Conservation (phyloP, 768 basidiomycete genomes). For the Tulasnella sp. region DNA sequence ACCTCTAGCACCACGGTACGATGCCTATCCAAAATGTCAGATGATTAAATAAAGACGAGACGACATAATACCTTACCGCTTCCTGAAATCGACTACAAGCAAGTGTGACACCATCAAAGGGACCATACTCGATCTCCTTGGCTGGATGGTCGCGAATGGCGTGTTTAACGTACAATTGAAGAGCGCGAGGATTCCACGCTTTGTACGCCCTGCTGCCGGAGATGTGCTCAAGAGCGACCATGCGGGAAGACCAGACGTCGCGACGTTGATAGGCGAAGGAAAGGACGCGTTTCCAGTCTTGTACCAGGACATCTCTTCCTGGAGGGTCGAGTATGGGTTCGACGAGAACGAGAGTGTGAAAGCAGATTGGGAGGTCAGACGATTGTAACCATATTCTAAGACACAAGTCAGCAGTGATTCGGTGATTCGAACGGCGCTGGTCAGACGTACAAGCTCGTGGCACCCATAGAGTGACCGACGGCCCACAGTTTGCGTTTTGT, state of each 20-base stretch:
- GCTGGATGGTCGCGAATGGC: slow-evolving; percentile 13
- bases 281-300: too few relatives aligned
- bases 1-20: background rate
- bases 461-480: slow-evolving; percentile 15
- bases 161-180: slow-evolving; percentile 9
- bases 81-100: slow-evolving; percentile 7
- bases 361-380: background rate
- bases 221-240: slow-evolving; percentile 1
- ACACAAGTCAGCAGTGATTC: too few relatives aligned
- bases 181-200: background rate
- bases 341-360: slow-evolving; percentile 5
- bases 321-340: slow-evolving; percentile 14
- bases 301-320: background rate
- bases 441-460: too few relatives aligned
- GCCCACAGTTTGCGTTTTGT: slow-evolving; percentile 10
- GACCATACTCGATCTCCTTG: background rate
- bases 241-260: slow-evolving; percentile 12
- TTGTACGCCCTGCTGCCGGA: slow-evolving; percentile 1
- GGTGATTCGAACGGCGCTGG: too few relatives aligned
- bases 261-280: slow-evolving; percentile 1
- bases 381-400: background rate
- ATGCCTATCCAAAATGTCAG: background rate
- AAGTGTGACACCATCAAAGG: slow-evolving; percentile 7
- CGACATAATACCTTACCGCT: too few relatives aligned
- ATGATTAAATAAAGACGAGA: background rate